These are phyloP conservation scores for Nicotiana knightiana DNA, from an alignment of 257 asterid species.

Conservation along the genomic window DNA sequence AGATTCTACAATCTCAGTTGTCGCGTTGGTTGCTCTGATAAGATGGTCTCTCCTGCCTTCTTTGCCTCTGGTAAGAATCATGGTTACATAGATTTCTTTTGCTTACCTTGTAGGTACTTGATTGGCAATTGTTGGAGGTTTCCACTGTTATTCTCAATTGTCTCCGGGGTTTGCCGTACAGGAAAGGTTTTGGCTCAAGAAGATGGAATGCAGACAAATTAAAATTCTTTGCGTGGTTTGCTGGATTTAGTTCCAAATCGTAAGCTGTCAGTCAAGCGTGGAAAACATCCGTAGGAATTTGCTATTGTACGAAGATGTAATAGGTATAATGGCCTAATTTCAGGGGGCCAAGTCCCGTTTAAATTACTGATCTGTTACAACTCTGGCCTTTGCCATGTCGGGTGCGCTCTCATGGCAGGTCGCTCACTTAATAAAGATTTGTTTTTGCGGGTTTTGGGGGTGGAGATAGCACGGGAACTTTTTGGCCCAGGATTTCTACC, in stretches of 20 bases:
- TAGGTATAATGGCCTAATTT: not conserved
- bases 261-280: not conserved
- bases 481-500: constrained; percentile 17
- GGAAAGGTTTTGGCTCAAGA: not conserved
- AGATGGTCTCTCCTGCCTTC: not conserved
- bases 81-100: not conserved
- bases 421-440: not conserved
- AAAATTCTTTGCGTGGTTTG: not conserved
- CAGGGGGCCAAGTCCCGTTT: constrained; percentile 12
- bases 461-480: constrained; percentile 22
- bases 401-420: constrained; percentile 48
- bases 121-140: too few species aligned
- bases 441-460: constrained; percentile 6
- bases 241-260: not conserved
- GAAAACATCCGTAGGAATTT: not conserved
- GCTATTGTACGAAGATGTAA: not conserved
- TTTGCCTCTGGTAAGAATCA: not conserved
- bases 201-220: not conserved
- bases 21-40: not conserved
- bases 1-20: not conserved
- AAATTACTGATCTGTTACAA: not conserved
- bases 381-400: constrained; percentile 32
- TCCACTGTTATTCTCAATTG: too few species aligned
- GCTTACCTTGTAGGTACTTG: too few species aligned
- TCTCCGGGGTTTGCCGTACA: not conserved